Evolutionary conservation across 2,329 filamentous ascomycete genomes (phyloP).

Genomic region (Aureobasidium sp.): DNA sequence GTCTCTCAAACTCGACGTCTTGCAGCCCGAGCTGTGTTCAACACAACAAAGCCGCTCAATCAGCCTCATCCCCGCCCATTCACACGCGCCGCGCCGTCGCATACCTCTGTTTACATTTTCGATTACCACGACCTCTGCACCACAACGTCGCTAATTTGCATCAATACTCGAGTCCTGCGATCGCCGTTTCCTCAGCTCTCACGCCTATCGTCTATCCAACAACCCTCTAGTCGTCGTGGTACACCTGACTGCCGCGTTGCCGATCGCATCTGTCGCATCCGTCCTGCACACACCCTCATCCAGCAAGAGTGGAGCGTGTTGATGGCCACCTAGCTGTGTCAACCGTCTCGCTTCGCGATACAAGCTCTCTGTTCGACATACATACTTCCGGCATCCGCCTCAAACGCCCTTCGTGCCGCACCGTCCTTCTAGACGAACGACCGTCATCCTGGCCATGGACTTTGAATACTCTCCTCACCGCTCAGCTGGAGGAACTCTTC

Average conservation of each 20-base stretch:
- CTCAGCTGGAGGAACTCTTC: conserved; percentile 65
- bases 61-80: neutral
- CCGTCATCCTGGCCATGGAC: conserved; percentile 33
- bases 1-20: neutral
- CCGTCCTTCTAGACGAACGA: neutral
- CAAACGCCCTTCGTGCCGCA: conserved; percentile 3
- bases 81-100: neutral
- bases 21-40: neutral
- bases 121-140: neutral
- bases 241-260: conserved; percentile 10
- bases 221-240: neutral
- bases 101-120: conserved; percentile 13
- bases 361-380: neutral
- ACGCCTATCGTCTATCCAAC: conserved; percentile 3
- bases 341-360: conserved; percentile 14
- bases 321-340: conserved; percentile 13
- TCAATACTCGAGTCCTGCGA: conserved; percentile 5
- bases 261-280: conserved; percentile 12
- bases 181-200: conserved; percentile 3
- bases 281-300: neutral
- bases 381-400: neutral
- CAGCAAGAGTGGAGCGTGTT: conserved; percentile 4
- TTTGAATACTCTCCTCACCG: conserved; percentile 45
- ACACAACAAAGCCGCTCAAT: neutral
- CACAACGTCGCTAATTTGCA: conserved; percentile 13